These are phyloP conservation scores for Phytophthora boehmeriae DNA, from an alignment of 352 stramenopile species.

Conservation along the genomic window DNA sequence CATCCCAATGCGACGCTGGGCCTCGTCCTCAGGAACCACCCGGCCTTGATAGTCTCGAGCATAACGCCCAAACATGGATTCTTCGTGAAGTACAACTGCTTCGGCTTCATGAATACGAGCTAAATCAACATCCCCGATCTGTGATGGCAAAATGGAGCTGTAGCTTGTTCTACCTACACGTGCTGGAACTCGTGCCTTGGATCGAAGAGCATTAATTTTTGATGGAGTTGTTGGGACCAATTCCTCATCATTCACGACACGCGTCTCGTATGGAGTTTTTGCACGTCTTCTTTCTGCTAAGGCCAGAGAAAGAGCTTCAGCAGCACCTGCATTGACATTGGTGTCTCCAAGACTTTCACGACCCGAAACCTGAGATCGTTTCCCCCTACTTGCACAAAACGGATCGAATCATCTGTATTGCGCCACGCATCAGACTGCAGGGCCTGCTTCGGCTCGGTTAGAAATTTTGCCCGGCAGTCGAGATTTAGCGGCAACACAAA, in stretches of 20 bases:
- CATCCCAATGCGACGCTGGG: conserved; percentile 58
- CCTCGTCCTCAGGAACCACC: conserved; percentile 71
- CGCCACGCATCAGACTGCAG: not conserved
- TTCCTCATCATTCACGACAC: conserved; percentile 87
- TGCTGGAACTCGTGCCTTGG: conserved; percentile 16
- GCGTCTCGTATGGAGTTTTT: conserved; percentile 86
- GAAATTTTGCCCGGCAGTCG: conserved; percentile 49
- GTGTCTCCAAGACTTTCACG: conserved; percentile 8
- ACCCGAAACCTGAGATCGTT: conserved; percentile 29
- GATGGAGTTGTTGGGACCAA: conserved; percentile 46
- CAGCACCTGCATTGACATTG: conserved; percentile 12
- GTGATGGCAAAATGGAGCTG: conserved; percentile 50
- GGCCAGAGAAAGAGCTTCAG: conserved; percentile 21
- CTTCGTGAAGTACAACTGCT: conserved; percentile 69
- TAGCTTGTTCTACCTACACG: conserved; percentile 16
- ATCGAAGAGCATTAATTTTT: conserved; percentile 16
- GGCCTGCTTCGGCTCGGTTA: not conserved
- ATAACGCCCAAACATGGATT: conserved; percentile 65
- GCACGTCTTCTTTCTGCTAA: conserved; percentile 60
- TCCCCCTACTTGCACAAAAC: conserved; percentile 73
- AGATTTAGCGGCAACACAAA: conserved; percentile 89
- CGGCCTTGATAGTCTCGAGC: conserved; percentile 72
- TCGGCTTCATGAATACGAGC: conserved; percentile 75
- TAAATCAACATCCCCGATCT: conserved; percentile 89
- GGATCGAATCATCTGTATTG: conserved; percentile 28